A percentile compares a stretch with the other conserved stretches of the same genome.
phyloP scores from a whole-genome alignment of 176 grass and related monocot species.

The Bonia amplexicaulis region DNA sequence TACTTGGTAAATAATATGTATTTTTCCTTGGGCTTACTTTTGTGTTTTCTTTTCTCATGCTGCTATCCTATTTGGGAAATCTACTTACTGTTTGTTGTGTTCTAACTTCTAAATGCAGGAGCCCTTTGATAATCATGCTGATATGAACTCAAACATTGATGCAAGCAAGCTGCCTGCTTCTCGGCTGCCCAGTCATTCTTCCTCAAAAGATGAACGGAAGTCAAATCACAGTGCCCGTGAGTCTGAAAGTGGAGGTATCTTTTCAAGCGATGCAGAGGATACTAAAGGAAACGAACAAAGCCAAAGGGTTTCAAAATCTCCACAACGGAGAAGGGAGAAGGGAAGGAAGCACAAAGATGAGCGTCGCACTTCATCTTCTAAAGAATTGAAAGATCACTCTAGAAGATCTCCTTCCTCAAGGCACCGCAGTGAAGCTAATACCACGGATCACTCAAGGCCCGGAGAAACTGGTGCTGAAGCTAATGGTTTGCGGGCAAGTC shows the following conservation, averaged over 20 bases:
- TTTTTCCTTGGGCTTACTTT: slow-evolving; percentile 7
- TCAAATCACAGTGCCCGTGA: not conserved
- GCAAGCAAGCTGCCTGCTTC: not conserved
- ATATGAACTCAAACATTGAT: not conserved
- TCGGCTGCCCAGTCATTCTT: not conserved
- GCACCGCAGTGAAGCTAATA: slow-evolving; percentile 15
- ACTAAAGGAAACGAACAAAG: not conserved
- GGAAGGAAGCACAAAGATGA: slow-evolving; percentile 21
- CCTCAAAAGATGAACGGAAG: not conserved
- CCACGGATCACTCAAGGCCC: slow-evolving; percentile 36
- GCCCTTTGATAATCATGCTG: not conserved
- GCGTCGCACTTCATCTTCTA: not conserved
- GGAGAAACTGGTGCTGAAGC: slow-evolving; percentile 1
- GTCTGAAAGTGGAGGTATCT: not conserved
- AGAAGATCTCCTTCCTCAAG: slow-evolving; percentile 24
- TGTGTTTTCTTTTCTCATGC: not conserved
- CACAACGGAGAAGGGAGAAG: slow-evolving; percentile 7
- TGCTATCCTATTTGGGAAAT: not conserved
- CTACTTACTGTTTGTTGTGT: not conserved
- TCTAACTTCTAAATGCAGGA: slow-evolving; percentile 9
- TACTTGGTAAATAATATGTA: slow-evolving; percentile 14
- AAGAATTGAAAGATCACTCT: slow-evolving; percentile 30
- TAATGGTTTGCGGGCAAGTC: slow-evolving; percentile 29
- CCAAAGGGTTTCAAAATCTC: slow-evolving; percentile 26
- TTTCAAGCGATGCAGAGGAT: slow-evolving; percentile 17